Base-by-base conservation (phyloP, 345 rosid genomes). In the Eucalyptus pumila region DNA sequence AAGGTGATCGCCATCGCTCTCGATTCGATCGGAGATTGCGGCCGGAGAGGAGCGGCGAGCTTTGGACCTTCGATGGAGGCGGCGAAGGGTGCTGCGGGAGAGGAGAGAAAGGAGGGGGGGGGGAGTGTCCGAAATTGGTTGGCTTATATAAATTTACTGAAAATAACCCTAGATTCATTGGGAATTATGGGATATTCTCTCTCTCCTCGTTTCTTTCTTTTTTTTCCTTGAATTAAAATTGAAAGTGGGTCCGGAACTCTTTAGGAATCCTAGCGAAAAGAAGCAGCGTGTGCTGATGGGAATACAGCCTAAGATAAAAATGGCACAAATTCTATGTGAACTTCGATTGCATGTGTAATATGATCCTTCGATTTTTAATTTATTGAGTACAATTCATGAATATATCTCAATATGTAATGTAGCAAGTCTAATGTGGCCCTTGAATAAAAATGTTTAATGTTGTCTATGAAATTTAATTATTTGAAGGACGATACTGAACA, bases 1-100 rank as follows among this genome's bases (percentile, higher is more conserved):
- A 96, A 97, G 14, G 95, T 94, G 91, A 95, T 76, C 19, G 98
- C 98, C 99, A 97, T 97, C 92, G 69, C 44, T 13, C 23, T 14
- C 40, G 50, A 47, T 65, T 65, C 21, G 81, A 21, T n/a, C 16
- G 85, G 54, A 47, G 27, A 67, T 24, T 56, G 50, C 32, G 37
- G 24, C 45, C 14, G 37, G 32, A 12, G 87, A 19, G 58, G n/a
- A 50, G 69, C 60, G 87, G 32, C 65, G 65, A 42, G 49, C 47
- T 76, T 76, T 1, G 47, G 40, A 40, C 83, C 83, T 37, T 40
- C 47, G 23, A 40, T 21, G 83, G 83, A 76, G 47, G 83, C 83
- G 47, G 83, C 47, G 83, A 76, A 37, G 27, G 83, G 42, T 9
- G 83, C 27, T 19, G 45, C 40, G 45, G 40, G 27, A 72, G 26